Evolutionary conservation across 78 protist species (phyloP), one percentile per base, ranked within the genome.

Genomic region (Dictyostelium discoideum): DNA sequence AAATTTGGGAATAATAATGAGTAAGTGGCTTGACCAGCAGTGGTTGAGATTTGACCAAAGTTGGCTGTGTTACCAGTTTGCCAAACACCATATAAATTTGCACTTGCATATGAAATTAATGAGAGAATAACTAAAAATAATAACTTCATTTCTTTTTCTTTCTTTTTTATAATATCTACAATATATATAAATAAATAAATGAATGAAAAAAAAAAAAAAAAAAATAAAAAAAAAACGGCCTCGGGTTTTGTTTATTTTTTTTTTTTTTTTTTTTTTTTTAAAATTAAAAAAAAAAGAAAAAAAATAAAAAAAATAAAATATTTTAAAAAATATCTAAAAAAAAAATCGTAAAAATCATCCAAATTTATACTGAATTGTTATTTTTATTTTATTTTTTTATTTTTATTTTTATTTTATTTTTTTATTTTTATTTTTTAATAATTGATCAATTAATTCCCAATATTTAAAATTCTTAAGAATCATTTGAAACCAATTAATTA

Each of bases 81-180:
- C 94, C 94, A 89, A 40, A 89, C 26, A 82, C 94, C 94, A 72
- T 89, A 89, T 37, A 89, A 77, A 20, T 89, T 80, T 16, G 84
- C 86, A 69, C 42, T 42, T 8, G 81, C 54, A 3, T 80, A 11
- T 48, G 39, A 26, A 50, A 80, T 48, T 80, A 48, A 46, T 48
- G 44, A n/a, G 2, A 80, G 50, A 2, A 40, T 22, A 42, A 42
- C 57, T 42, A 78, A 18, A n/a, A 48, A 48, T 37, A 81, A 48
- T 18, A 37, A 32, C 48, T n/a, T 79, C 65, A 79, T 79, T 81
- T 81, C 10, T 76, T 10, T 39, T 10, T 39, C 3, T 37, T 16
- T 37, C 48, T 14, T 37, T 24, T 24, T 37, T 26, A 13, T 6
- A 37, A 73, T 32, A 18, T 54, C 3, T 54, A 54, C 63, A 54